Evolutionary conservation across 1,139 yeast genomes (phyloP), one percentile per base, ranked within the genome.

Genomic region (Sugiyamaella japonica): DNA sequence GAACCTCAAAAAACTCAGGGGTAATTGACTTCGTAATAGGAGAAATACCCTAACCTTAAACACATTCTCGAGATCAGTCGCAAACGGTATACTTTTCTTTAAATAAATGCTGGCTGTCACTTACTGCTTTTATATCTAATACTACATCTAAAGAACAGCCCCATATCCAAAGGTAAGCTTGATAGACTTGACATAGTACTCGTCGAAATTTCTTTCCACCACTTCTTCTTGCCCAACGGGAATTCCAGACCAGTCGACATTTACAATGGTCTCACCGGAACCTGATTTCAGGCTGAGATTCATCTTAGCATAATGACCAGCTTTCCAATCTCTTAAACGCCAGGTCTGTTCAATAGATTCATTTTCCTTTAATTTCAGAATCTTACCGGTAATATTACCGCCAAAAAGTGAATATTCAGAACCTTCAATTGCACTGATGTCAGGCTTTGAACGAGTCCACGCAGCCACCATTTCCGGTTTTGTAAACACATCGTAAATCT

Each of bases 221-320:
- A 86, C 78, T 56, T 93, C 99, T 70, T 93, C 98, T 68, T 95
- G 95, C n/a, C 98, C 99, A 46, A 93, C 78, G 17, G 99, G 99
- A 50, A 93, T 85, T n/a, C 97, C 97, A 20, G 82, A 76, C 82
- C 93, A 89, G 56, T 79, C 77, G 37, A 90, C 93, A 57, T 85
- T 82, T 76, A 91, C 76, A 55, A 79, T 82, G 13, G 99, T 93
- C 65, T 91, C 98, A 44, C 86, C 82, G 15, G 82, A 78, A 23
- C 95, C 95, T 69, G 89, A 89, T 54, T 81, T 81, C 59, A 95
- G 80, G 43, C 74, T 77, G 63, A 91, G 79, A 40, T 76, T 79
- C 63, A 93, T 74, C 20, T 76, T 77, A 2, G 97, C 95, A 68
- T 68, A 85, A 69, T 89, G 95, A 28, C 88, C 95, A 10, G 75